These are phyloP conservation scores for Penicillium bialowiezense DNA, from an alignment of 495 filamentous ascomycete species.

Conservation along the genomic window DNA sequence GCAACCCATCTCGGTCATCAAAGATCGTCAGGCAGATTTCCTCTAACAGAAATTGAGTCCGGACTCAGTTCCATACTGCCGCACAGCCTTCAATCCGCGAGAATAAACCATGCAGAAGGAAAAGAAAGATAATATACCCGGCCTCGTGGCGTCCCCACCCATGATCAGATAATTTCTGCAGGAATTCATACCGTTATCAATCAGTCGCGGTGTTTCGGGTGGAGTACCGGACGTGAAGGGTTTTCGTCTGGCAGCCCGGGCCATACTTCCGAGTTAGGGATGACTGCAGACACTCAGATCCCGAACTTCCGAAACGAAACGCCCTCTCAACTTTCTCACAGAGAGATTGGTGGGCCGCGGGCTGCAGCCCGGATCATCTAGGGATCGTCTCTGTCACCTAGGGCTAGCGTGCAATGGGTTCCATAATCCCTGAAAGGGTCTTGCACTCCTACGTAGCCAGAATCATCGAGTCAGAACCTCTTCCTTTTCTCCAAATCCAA, in stretches of 20 bases:
- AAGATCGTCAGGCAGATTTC: neutral
- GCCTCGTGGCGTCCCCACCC: conserved; percentile 5
- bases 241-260: neutral
- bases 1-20: neutral
- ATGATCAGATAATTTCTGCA: conserved; percentile 10
- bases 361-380: conserved; percentile 2
- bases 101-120: neutral
- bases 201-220: neutral
- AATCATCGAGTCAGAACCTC: too few species aligned
- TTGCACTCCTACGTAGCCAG: neutral
- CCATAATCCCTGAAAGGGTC: neutral
- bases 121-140: neutral
- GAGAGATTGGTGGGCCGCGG: neutral
- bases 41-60: neutral
- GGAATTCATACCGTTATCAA: conserved; percentile 1
- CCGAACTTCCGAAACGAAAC: neutral
- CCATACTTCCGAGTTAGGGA: neutral
- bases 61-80: neutral
- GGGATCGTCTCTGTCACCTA: neutral
- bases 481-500: too few species aligned
- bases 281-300: neutral
- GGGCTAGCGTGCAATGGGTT: neutral
- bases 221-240: neutral
- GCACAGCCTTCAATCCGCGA: too few species aligned
- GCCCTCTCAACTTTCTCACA: neutral